These are phyloP conservation scores for Arthrobotrys megalospora DNA, from an alignment of 2,329 filamentous ascomycete species.

Conservation along the genomic window DNA sequence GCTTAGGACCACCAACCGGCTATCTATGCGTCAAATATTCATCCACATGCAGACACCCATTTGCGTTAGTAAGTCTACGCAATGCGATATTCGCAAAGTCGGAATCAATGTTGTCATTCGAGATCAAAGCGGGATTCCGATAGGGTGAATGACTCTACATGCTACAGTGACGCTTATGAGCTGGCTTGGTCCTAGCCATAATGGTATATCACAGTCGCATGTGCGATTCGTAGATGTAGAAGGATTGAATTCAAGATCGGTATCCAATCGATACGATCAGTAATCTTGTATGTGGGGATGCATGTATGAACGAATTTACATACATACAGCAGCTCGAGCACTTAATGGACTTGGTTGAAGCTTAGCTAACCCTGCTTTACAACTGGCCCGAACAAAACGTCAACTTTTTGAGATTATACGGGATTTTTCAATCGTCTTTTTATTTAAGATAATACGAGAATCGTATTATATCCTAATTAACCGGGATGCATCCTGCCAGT, in stretches of 20 bases:
- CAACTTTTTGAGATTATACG: no score
- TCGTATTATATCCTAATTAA: background rate
- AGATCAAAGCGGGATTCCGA: conserved; percentile 18
- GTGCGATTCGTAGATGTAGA: background rate
- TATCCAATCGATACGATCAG: conserved; percentile 18
- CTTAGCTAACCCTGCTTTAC: conserved; percentile 8
- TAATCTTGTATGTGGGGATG: conserved; percentile 5
- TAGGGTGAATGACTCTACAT: conserved; percentile 15
- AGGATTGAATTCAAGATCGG: background rate
- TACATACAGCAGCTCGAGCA: background rate
- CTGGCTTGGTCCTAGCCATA: background rate
- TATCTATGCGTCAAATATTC: conserved; percentile 25
- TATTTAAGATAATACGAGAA: background rate
- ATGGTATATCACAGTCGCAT: conserved; percentile 1
- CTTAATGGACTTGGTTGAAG: background rate
- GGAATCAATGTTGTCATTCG: conserved; percentile 28
- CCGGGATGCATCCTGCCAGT: background rate
- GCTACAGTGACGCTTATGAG: background rate
- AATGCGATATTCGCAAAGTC: conserved; percentile 34
- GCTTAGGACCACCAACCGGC: background rate
- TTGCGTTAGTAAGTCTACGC: conserved; percentile 7
- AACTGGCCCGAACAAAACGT: background rate
- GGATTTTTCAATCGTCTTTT: no score
- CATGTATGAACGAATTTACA: no score
- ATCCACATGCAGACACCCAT: background rate